Base-by-base conservation (phyloP, 2,329 filamentous ascomycete species). In the Sporothrix protearum region DNA sequence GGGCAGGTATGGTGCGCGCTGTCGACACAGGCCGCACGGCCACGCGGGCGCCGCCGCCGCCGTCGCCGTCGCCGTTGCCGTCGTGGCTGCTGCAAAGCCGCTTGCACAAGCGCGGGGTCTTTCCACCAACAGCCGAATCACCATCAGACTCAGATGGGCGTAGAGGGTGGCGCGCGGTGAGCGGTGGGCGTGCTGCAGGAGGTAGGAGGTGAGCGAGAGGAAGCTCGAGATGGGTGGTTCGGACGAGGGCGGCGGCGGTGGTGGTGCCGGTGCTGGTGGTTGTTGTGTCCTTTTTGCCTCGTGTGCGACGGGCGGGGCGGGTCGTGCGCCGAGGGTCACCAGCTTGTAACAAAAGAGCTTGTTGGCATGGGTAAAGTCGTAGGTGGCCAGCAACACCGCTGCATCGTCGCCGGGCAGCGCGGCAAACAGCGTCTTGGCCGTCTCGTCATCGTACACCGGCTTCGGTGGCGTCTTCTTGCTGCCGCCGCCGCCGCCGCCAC, bases 301-400 rank as follows among this genome's bases (percentile, higher is more conserved):
- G n/a, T n/a, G n/a, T 22, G 45, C 5, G 2, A 30, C 45, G 3
- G 53, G 19, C 0, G 33, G 16, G 14, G 51, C n/a, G 14, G 86
- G 78, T 16, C 39, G 55, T 22, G 69, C n/a, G 22, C 72, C 70
- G 30, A 89, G 78, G 2, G 88, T 90, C 68, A 97, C 88, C 57
- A 99, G 82, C 76, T 91, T 94, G 79, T 92, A 91, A 80, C 93
- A 95, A 80, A 99, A 98, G 9, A 97, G 85, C 81, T 97, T 98
- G 83, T 98, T 99, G 45, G 94, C 92, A 78, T 97, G 92, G 2
- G 90, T 89, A 79, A 98, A 98, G 79, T 98, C 96, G 79, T 98
- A 99, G 0, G 93, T 91, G 0, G 93, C 90, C 45, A 99, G 85
- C 3, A 98, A 82, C 2, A 96, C 85, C 4, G 94, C 90, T 19